These are phyloP conservation scores for Arabidopsis hybrid DNA, from an alignment of 441 rosid species.

Conservation along the genomic window DNA sequence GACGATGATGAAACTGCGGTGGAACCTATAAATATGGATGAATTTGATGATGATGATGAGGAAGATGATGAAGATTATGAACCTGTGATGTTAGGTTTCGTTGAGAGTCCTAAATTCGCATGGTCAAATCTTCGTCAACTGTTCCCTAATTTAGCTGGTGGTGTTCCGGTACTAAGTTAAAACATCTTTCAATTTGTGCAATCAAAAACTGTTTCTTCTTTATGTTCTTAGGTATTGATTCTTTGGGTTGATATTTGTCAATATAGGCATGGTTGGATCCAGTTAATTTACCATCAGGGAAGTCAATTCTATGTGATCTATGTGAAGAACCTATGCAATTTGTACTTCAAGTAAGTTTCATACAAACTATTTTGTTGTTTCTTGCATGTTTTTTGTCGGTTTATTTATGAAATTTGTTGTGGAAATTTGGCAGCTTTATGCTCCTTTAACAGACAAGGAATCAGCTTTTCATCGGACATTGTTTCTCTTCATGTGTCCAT, in stretches of 20 bases:
- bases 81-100: constrained; percentile 69
- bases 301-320: constrained; percentile 64
- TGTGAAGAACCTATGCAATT: constrained; percentile 86
- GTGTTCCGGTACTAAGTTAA: constrained; percentile 61
- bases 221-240: constrained; percentile 14
- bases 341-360: constrained; percentile 69
- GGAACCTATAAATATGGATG: constrained; percentile 37
- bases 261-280: constrained; percentile 93
- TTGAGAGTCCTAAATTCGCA: constrained; percentile 59
- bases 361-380: neutral
- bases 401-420: neutral
- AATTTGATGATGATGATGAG: constrained; percentile 57
- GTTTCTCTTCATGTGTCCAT: constrained; percentile 80
- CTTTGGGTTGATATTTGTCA: constrained; percentile 10
- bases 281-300: constrained; percentile 73
- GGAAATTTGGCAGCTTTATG: constrained; percentile 68
- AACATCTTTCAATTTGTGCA: neutral
- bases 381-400: neutral
- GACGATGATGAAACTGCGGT: constrained; percentile 38
- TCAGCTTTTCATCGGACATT: constrained; percentile 81
- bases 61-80: constrained; percentile 64
- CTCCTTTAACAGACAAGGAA: constrained; percentile 66
- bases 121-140: constrained; percentile 77
- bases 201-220: neutral
- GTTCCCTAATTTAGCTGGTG: constrained; percentile 90